Evolutionary conservation across 2,329 filamentous ascomycete species (phyloP).

Genomic region (Albophoma yamanashiensis): DNA sequence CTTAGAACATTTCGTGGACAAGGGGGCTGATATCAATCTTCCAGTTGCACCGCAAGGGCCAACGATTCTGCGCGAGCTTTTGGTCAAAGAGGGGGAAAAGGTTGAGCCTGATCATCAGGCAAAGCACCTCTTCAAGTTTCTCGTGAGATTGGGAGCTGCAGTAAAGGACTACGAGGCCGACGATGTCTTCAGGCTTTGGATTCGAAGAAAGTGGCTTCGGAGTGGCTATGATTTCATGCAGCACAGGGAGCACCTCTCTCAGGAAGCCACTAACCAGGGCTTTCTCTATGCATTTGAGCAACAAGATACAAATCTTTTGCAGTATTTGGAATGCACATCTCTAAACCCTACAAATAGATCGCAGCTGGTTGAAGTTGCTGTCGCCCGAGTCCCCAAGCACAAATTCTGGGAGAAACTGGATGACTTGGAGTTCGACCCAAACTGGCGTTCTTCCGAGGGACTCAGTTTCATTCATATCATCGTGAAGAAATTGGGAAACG

Average conservation of each 20-base stretch:
- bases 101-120: neutral
- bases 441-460: neutral
- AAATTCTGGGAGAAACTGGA: neutral
- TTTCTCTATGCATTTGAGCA: neutral
- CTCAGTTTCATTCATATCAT: conserved; percentile 3
- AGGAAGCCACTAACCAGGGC: neutral
- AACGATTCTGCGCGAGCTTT: neutral
- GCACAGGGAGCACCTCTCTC: neutral
- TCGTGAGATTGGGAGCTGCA: neutral
- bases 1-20: neutral
- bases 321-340: neutral
- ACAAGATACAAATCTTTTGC: neutral
- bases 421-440: conserved; percentile 1
- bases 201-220: neutral
- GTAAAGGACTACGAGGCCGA: conserved; percentile 1
- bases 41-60: neutral
- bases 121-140: neutral
- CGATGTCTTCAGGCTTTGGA: neutral
- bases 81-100: neutral
- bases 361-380: neutral
- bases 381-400: neutral
- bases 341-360: neutral
- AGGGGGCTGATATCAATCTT: neutral
- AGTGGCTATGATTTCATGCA: neutral
- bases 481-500: neutral